Evolutionary conservation across 2,329 filamentous ascomycete species (phyloP).

Genomic region (Myriosclerotinia curreyana): DNA sequence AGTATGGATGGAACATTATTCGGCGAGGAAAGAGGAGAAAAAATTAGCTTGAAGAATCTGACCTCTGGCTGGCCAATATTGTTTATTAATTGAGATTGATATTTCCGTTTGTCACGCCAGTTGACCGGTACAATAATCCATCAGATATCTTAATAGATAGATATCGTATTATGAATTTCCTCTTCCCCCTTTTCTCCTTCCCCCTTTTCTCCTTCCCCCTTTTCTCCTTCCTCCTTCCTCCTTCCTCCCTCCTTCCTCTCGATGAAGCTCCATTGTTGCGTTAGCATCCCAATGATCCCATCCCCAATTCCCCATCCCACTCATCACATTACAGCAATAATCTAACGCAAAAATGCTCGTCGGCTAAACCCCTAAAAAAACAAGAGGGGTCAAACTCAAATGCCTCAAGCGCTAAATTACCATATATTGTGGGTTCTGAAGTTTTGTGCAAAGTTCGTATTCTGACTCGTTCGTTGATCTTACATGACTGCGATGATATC

Average conservation of each 20-base stretch:
- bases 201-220: no score
- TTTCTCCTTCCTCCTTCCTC: background rate
- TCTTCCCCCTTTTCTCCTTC: background rate
- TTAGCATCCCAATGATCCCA: no score
- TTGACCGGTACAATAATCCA: background rate
- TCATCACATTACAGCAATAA: conserved; percentile 1
- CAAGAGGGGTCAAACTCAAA: conserved; percentile 1
- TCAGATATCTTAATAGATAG: background rate
- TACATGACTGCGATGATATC: background rate
- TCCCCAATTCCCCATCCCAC: background rate
- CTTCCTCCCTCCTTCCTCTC: no score
- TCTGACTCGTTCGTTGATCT: conserved; percentile 17
- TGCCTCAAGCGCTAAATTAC: background rate
- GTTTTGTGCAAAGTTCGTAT: conserved; percentile 16
- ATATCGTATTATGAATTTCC: conserved; percentile 4
- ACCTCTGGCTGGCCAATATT: conserved; percentile 1
- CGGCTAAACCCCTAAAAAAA: conserved; percentile 14
- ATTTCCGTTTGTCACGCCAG: conserved; percentile 2
- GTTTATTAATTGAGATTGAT: conserved; percentile 4
- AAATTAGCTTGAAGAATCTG: background rate
- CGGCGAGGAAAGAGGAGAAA: conserved; percentile 13
- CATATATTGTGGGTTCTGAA: conserved; percentile 2
- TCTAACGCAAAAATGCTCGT: conserved; percentile 1
- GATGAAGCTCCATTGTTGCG: no score
- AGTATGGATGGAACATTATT: background rate